Percentiles rank a stretch among this genome's conserved stretches.
phyloP scores from a whole-genome alignment of 1,284 basidiomycete genomes.

The Boletus smithii region DNA sequence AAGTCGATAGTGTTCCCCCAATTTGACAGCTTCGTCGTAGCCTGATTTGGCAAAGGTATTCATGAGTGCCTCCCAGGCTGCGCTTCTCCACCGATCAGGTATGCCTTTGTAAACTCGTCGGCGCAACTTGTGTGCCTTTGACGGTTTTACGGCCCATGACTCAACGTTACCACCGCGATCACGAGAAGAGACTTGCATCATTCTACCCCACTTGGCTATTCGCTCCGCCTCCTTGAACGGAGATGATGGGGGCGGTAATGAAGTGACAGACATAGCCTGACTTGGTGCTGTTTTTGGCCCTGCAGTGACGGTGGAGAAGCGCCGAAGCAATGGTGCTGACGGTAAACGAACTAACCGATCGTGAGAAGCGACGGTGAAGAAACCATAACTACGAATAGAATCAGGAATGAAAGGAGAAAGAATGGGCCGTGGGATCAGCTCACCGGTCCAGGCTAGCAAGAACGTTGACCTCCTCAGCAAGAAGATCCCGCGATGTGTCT shows the following conservation, averaged over 20 bases:
- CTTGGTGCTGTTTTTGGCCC: slow-evolving; percentile 43
- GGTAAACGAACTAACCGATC: slow-evolving; percentile 73
- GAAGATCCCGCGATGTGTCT: slow-evolving; percentile 60
- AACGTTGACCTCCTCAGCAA: slow-evolving; percentile 61
- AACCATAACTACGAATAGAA: slow-evolving; percentile 67
- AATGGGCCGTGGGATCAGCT: slow-evolving; percentile 29
- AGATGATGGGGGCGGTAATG: slow-evolving; percentile 46
- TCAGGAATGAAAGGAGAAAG: slow-evolving; percentile 19
- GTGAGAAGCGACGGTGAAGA: slow-evolving; percentile 73
- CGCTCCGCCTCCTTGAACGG: slow-evolving; percentile 65
- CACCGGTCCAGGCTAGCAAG: slow-evolving; percentile 79
- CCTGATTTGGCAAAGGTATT: slow-evolving; percentile 46
- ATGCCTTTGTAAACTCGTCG: slow-evolving; percentile 91
- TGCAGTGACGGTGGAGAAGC: slow-evolving; percentile 48
- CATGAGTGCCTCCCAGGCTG: slow-evolving; percentile 86
- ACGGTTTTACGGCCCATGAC: slow-evolving; percentile 64
- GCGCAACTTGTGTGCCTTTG: slow-evolving; percentile 64
- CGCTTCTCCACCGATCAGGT: slow-evolving; percentile 92
- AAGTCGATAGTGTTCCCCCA: slow-evolving; percentile 58
- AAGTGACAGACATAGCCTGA: slow-evolving; percentile 38
- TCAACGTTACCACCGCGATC: slow-evolving; percentile 78
- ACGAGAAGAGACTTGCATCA: slow-evolving; percentile 69
- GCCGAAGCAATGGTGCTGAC: slow-evolving; percentile 58
- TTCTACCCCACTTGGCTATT: slow-evolving; percentile 85
- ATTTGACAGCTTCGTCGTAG: slow-evolving; percentile 40